Conservation (phyloP, 139 green algal genomes). For the Auxenochlorella pyrenoidosa region DNA sequence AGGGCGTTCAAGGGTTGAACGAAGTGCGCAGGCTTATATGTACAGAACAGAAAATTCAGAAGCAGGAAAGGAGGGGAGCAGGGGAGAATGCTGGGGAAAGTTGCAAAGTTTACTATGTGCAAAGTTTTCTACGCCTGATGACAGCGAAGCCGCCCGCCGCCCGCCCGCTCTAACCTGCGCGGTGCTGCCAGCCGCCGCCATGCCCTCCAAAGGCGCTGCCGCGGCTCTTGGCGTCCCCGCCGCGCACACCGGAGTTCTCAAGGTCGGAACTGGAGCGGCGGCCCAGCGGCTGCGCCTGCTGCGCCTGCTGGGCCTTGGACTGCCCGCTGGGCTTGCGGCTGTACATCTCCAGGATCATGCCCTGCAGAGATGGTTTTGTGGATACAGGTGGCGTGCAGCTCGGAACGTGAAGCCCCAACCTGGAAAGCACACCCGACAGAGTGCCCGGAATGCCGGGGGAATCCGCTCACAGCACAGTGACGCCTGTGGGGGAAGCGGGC, state of each 20-base stretch:
- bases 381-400: background rate
- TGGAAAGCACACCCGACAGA: background rate
- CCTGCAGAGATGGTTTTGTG: background rate
- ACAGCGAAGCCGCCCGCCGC: background rate
- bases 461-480: background rate
- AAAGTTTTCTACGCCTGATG: no score
- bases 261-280: background rate
- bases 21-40: no score
- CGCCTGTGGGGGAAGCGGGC: background rate
- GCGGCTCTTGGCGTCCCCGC: background rate
- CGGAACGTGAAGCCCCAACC: background rate
- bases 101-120: no score
- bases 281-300: background rate
- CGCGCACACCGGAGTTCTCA: background rate
- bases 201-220: background rate
- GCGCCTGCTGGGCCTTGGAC: background rate
- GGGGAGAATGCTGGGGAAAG: no score
- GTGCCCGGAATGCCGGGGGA: background rate
- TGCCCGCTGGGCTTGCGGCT: background rate
- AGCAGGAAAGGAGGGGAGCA: no score
- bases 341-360: conserved; percentile 22
- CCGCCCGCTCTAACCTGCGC: conserved; percentile 8
- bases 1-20: no score
- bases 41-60: no score
- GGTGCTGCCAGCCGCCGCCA: background rate